Evolutionary conservation across 257 asterid genomes (phyloP).

Genomic region (Leptodermis oblonga): DNA sequence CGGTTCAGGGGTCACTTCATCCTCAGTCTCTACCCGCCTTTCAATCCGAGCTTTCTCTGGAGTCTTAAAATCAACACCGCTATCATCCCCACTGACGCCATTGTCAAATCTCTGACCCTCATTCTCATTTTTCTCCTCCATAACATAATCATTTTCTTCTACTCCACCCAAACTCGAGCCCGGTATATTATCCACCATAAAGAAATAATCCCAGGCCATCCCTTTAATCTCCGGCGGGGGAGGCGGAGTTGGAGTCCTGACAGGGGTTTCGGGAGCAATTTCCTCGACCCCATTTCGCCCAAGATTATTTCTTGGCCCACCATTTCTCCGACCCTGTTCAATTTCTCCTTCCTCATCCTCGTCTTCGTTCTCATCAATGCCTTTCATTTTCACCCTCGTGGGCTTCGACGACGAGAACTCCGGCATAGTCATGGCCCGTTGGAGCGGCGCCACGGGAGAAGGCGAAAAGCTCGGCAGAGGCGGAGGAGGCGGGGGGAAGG

Average conservation of each 20-base stretch:
- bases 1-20: constrained; percentile 45
- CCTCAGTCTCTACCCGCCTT: constrained; percentile 43
- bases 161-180: constrained; percentile 44
- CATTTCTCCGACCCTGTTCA: constrained; percentile 38
- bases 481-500: constrained; percentile 82
- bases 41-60: constrained; percentile 57
- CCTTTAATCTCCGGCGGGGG: constrained; percentile 64
- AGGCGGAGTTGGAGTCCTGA: constrained; percentile 40
- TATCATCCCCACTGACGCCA: constrained; percentile 31
- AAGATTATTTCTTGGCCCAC: constrained; percentile 19
- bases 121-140: constrained; percentile 38
- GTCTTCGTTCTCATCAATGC: constrained; percentile 50
- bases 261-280: constrained; percentile 31
- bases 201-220: constrained; percentile 88
- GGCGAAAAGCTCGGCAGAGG: constrained; percentile 88
- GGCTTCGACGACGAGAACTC: constrained; percentile 37
- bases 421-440: constrained; percentile 82
- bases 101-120: constrained; percentile 20
- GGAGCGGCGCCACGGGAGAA: constrained; percentile 71
- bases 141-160: constrained; percentile 45
- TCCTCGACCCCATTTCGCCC: constrained; percentile 44
- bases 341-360: constrained; percentile 49
- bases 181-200: constrained; percentile 43
- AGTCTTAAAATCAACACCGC: constrained; percentile 43
- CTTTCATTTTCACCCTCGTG: constrained; percentile 22